Evolutionary conservation across 2,329 filamentous ascomycete genomes (phyloP).

Genomic region (Xylariaceae sp.): DNA sequence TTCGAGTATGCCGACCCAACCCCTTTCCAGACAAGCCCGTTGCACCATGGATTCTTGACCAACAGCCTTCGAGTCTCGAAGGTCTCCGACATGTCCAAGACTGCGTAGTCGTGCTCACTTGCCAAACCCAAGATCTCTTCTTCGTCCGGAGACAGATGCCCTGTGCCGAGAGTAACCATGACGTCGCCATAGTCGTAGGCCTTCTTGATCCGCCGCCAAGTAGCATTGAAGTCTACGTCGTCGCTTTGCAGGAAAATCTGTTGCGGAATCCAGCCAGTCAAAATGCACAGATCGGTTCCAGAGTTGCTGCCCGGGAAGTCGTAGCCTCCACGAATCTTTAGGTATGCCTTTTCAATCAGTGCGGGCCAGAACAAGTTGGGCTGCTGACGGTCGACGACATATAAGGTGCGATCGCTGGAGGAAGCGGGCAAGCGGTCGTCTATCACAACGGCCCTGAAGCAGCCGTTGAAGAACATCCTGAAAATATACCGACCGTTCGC

Average conservation of each 20-base stretch:
- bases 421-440: conserved; percentile 84
- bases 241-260: conserved; percentile 88
- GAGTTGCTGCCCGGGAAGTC: conserved; percentile 98
- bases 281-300: conserved; percentile 84
- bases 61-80: conserved; percentile 63
- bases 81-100: conserved; percentile 67
- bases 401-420: conserved; percentile 67
- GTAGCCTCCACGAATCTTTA: conserved; percentile 92
- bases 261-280: conserved; percentile 96
- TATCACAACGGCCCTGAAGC: conserved; percentile 78
- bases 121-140: conserved; percentile 77
- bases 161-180: conserved; percentile 84
- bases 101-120: conserved; percentile 89
- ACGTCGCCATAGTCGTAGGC: conserved; percentile 75
- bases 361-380: conserved; percentile 84
- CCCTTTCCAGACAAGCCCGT: conserved; percentile 69
- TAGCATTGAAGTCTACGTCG: conserved; percentile 66
- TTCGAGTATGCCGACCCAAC: conserved; percentile 32
- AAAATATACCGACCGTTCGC: conserved; percentile 84
- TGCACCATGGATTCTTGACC: conserved; percentile 94
- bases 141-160: conserved; percentile 69
- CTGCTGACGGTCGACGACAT: conserved; percentile 82
- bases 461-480: conserved; percentile 93
- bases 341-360: conserved; percentile 88
- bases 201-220: conserved; percentile 73